Percentiles rank a stretch among this genome's conserved stretches.
Evolutionary conservation across 1,284 basidiomycete genomes (phyloP).

Genomic region (Afroboletus lepidellus): DNA sequence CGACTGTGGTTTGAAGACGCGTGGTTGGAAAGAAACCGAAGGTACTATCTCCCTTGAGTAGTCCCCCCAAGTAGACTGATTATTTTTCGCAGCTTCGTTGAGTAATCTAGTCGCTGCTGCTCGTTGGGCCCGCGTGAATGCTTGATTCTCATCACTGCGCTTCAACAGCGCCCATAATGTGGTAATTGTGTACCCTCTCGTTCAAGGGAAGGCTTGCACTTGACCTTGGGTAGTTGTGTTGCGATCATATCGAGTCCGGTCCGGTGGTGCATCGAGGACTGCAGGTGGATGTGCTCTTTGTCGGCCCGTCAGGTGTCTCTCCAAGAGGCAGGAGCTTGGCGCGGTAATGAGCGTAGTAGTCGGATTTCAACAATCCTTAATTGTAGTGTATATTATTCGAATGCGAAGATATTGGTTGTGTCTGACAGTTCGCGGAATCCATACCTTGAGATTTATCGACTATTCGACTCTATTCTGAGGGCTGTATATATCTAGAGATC

Average conservation of each 20-base stretch:
- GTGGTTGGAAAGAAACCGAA: constrained; percentile 96
- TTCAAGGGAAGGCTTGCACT: constrained; percentile 19
- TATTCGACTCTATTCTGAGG: background rate
- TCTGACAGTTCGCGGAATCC: background rate
- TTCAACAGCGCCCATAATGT: constrained; percentile 82
- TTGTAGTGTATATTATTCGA: constrained; percentile 29
- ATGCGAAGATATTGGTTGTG: constrained; percentile 4
- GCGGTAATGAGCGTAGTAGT: constrained; percentile 40
- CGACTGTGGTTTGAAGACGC: constrained; percentile 89
- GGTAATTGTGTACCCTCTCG: constrained; percentile 43
- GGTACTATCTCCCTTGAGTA: constrained; percentile 27
- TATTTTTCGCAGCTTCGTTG: constrained; percentile 55
- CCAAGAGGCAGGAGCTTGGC: constrained; percentile 40
- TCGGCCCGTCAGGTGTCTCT: constrained; percentile 41
- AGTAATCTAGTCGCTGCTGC: constrained; percentile 88
- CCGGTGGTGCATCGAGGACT: constrained; percentile 19
- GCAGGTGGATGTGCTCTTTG: constrained; percentile 19
- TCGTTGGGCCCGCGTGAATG: constrained; percentile 83
- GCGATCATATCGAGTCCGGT: constrained; percentile 33
- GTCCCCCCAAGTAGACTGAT: constrained; percentile 8
- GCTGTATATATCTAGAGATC: background rate
- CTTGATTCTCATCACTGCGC: constrained; percentile 66
- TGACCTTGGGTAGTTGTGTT: constrained; percentile 51
- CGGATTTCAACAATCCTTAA: constrained; percentile 65
- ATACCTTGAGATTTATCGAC: background rate